These are phyloP conservation scores for Fusarium sp. DNA, from an alignment of 2,329 filamentous ascomycete species.

Conservation along the genomic window DNA sequence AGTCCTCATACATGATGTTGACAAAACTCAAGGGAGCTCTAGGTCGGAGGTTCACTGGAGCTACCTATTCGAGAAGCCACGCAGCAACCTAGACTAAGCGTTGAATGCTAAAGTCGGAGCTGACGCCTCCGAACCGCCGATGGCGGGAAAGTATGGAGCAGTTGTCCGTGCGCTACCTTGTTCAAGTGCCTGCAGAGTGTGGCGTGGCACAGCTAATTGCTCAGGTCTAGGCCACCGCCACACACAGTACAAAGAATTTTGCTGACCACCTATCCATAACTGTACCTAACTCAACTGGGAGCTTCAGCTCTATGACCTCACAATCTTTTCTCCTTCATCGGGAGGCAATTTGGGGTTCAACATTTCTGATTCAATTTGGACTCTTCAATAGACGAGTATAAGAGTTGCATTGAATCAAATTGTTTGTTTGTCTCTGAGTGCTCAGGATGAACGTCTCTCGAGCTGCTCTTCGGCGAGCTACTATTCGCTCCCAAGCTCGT, in stretches of 20 bases:
- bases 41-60: conserved; percentile 31
- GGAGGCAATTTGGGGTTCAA: conserved; percentile 25
- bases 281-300: conserved; percentile 12
- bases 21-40: conserved; percentile 36
- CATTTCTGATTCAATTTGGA: conserved; percentile 14
- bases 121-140: conserved; percentile 50
- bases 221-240: conserved; percentile 24
- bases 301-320: conserved; percentile 49
- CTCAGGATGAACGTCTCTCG: conserved; percentile 52
- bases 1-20: conserved; percentile 80
- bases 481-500: conserved; percentile 43
- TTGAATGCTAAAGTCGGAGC: conserved; percentile 48
- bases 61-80: conserved; percentile 48
- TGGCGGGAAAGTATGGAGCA: conserved; percentile 37
- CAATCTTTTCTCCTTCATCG: conserved; percentile 30
- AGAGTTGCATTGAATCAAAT: conserved; percentile 13
- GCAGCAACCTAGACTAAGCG: conserved; percentile 36
- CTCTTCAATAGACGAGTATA: conserved; percentile 6
- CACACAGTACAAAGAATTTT: conserved; percentile 48
- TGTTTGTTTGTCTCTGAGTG: background rate
- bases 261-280: conserved; percentile 35
- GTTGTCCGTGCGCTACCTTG: background rate
- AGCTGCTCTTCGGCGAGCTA: conserved; percentile 48
- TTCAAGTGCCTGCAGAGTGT: conserved; percentile 22
- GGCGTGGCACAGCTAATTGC: conserved; percentile 33